Conservation (phyloP, 495 filamentous ascomycete genomes). For the Stereocaulon alpinum region DNA sequence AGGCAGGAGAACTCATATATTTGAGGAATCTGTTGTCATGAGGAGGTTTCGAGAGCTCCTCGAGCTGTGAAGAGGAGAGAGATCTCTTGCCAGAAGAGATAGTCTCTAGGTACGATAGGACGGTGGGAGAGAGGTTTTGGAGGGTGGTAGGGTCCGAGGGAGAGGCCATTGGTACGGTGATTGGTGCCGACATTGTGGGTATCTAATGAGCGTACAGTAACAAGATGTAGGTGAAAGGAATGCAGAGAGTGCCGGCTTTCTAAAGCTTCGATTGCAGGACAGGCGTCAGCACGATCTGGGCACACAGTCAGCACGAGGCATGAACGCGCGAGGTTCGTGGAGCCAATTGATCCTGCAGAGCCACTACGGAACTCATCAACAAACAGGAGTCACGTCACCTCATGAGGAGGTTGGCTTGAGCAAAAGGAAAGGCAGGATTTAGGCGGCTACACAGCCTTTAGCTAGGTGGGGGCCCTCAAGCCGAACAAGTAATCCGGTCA, state of each 20-base stretch:
- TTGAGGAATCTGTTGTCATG: conserved; percentile 36
- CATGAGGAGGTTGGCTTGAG: too few species aligned
- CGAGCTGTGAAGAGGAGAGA: conserved; percentile 14
- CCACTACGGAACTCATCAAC: too few species aligned
- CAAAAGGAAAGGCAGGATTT: too few species aligned
- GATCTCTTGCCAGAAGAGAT: conserved; percentile 13
- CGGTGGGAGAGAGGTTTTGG: conserved; percentile 15
- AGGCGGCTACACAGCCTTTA: too few species aligned
- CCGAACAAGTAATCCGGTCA: neutral
- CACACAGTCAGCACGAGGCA: neutral
- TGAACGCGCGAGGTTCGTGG: too few species aligned
- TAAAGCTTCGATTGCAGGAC: neutral
- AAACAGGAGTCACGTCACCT: too few species aligned
- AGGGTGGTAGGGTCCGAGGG: neutral
- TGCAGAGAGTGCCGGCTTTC: neutral
- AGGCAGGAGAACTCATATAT: conserved; percentile 50
- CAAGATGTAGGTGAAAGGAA: too few species aligned
- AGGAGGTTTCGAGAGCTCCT: conserved; percentile 9
- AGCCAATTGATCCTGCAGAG: neutral
- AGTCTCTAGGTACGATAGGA: conserved; percentile 16
- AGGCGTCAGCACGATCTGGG: neutral
- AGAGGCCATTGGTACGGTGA: neutral
- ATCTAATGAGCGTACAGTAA: neutral
- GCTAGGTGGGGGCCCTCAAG: too few species aligned
- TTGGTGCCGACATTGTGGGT: neutral